These are phyloP conservation scores for Phytophthora fragariae DNA, from an alignment of 352 stramenopile genomes.

Conservation along the genomic window DNA sequence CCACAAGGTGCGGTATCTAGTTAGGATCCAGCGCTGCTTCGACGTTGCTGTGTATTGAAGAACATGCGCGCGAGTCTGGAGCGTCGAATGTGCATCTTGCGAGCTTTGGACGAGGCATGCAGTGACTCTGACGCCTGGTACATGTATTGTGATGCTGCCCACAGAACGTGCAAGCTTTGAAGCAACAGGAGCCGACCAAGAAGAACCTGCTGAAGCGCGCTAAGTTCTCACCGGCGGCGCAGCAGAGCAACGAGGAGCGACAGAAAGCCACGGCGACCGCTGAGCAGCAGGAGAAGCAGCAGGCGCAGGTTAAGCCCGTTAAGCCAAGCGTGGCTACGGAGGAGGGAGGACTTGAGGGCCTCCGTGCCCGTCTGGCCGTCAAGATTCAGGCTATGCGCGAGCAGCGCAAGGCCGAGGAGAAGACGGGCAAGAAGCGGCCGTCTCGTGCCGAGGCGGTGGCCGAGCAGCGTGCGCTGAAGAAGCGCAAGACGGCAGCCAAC, in stretches of 20 bases:
- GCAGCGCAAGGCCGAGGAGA: slow-evolving; percentile 76
- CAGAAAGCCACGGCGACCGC: slow-evolving; percentile 57
- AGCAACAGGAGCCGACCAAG: slow-evolving; percentile 63
- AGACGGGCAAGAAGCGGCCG: slow-evolving; percentile 62
- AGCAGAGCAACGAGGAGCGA: slow-evolving; percentile 72
- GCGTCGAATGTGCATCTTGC: no score
- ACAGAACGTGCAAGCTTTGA: slow-evolving; percentile 65
- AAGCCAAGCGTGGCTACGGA: slow-evolving; percentile 50
- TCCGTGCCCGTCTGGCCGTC: slow-evolving; percentile 70
- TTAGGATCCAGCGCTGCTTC: not conserved
- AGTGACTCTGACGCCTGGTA: slow-evolving; percentile 14
- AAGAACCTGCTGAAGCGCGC: slow-evolving; percentile 68
- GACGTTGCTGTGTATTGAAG: not conserved
- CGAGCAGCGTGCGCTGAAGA: slow-evolving; percentile 44
- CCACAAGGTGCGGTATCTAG: slow-evolving; percentile 56
- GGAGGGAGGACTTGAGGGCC: slow-evolving; percentile 57
- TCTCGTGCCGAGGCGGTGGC: slow-evolving; percentile 34
- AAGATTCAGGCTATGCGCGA: slow-evolving; percentile 80
- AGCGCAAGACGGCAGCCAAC: slow-evolving; percentile 53
- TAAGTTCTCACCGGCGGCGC: slow-evolving; percentile 71
- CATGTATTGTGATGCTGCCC: not conserved
- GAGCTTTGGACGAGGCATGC: not conserved
- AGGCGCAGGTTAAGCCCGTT: slow-evolving; percentile 42
- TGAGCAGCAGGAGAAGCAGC: slow-evolving; percentile 58
- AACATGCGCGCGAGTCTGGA: not conserved